Base-by-base conservation (phyloP, 2,329 filamentous ascomycete genomes). In the Botrytis medusae region DNA sequence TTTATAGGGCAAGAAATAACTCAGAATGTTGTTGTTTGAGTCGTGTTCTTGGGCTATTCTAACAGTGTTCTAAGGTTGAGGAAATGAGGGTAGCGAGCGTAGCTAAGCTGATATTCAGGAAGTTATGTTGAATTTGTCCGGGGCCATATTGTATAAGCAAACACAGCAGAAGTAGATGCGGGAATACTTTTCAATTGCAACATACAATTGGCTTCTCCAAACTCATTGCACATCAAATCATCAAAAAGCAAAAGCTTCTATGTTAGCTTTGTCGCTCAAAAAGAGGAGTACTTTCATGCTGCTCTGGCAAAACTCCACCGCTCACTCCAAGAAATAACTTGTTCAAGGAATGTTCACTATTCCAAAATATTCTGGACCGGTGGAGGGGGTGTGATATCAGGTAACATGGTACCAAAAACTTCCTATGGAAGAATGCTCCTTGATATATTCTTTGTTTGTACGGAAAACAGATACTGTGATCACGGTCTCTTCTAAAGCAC, bases 201-300 rank as follows among this genome's bases (percentile, higher is more conserved):
- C 2, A 14, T 32, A 63, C 0, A 22, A 44, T 0, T 22, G 1
- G 4, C 10, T 5, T 6, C 2, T 37, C 5, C 0, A 61, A 10
- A n/a, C 25, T 16, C n/a, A 32, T 32, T 63, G 4, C 42, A 12
- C 25, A 63, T 32, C n/a, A 18, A 44, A 29, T 4, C 14, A 7
- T 29, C 25, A 12, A 14, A 46, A 42, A 8, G 2, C 7, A 42
- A 20, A 42, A 10, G 9, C 7, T 16, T 4, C 12, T 1, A 60
- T 61, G 32, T 25, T 37, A 14, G 2, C 3, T 6, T 59, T 6
- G 20, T 8, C n/a, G 16, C 16, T 20, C 16, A 29, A 20, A 6
- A 10, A 34, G 18, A 18, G 29, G 29, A 9, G 12, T 4, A 7
- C 5, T 20, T 20, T 59, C 16, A 59, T 32, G 25, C 14, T 57